Evolutionary conservation across 2,329 filamentous ascomycete genomes (phyloP), one percentile per base, ranked within the genome.

Genomic region (Fusarium buxicola): DNA sequence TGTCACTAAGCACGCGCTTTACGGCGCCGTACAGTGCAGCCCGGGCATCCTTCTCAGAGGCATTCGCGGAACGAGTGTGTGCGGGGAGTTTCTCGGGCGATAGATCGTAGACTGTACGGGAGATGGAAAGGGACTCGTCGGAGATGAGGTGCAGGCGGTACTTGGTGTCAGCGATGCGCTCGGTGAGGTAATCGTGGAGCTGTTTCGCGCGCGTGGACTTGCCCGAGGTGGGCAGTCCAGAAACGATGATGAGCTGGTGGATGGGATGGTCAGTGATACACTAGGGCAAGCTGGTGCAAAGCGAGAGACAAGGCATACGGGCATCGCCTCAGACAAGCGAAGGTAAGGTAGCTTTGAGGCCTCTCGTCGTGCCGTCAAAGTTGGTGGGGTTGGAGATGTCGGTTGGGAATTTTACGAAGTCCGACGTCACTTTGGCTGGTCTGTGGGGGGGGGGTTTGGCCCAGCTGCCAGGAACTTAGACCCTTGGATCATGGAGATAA

Each of bases 41-140:
- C 24, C 92, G 86, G 2, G 91, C 92, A 77, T 94, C 90, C 75
- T 96, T 96, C 73, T 96, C 92, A 2, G 88, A 84, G 24, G 86
- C 84, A 68, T 91, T 91, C 55, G 91, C 90, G 24, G 89, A 90
- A 58, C 90, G 86, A 30, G 84, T 83, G 70, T 89, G 86, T 5
- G 81, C 82, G 3, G 83, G 82, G 18, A 87, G 77, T 16, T 76
- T 74, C 3, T 74, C 70, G 5, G 80, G 77, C 3, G 84, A 86
- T 35, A 89, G 82, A 70, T 89, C 86, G 80, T 94, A 94, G 36
- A 91, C 91, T 54, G 82, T 73, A 58, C 91, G 89, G 4, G 87
- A 81, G 53, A 94, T 87, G 39, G 87, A 87, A 38, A 93, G 85
- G 5, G 83, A 83, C 63, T 91, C 85, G 78, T 94, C 90, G 52